Percentiles rank a stretch among this genome's conserved stretches.
These are phyloP conservation scores for Cajanus cajan DNA, from an alignment of 306 rosid species.

Conservation along the genomic window DNA sequence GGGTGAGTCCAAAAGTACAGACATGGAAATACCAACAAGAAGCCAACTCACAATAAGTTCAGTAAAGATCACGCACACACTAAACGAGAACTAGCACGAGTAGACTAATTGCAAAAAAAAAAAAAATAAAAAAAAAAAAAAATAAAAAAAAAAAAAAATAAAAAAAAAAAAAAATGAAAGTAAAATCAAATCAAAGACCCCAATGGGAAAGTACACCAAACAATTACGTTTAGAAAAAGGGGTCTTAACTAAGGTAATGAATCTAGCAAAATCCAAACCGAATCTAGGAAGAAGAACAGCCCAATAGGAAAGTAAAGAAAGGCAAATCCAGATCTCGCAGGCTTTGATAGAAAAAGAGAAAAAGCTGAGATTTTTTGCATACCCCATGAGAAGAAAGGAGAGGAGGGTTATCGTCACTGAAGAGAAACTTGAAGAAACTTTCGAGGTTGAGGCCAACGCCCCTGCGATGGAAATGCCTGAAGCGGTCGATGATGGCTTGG, in stretches of 20 bases:
- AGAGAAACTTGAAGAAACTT: conserved; percentile 75
- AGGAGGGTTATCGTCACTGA: conserved; percentile 66
- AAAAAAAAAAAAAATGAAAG: too few relatives aligned
- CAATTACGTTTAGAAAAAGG: background rate
- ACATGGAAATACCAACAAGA: background rate
- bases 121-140: too few relatives aligned
- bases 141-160: too few relatives aligned
- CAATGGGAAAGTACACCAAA: background rate
- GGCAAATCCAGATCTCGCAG: conserved; percentile 15
- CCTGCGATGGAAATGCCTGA: conserved; percentile 71
- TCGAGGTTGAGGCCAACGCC: conserved; percentile 61
- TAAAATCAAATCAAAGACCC: background rate
- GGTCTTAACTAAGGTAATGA: background rate
- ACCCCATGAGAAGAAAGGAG: conserved; percentile 52
- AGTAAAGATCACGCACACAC: background rate
- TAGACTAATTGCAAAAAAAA: background rate
- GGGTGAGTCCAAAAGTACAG: background rate
- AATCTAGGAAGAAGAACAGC: background rate
- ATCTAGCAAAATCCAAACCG: background rate
- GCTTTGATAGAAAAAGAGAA: background rate
- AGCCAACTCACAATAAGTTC: conserved; percentile 1
- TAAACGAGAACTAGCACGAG: background rate
- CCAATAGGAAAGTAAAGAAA: conserved; percentile 15
- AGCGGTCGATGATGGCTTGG: conserved; percentile 57
- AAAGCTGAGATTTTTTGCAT: background rate